Conservation (phyloP, 2,329 filamentous ascomycete genomes). For the Epichloe amarillans region DNA sequence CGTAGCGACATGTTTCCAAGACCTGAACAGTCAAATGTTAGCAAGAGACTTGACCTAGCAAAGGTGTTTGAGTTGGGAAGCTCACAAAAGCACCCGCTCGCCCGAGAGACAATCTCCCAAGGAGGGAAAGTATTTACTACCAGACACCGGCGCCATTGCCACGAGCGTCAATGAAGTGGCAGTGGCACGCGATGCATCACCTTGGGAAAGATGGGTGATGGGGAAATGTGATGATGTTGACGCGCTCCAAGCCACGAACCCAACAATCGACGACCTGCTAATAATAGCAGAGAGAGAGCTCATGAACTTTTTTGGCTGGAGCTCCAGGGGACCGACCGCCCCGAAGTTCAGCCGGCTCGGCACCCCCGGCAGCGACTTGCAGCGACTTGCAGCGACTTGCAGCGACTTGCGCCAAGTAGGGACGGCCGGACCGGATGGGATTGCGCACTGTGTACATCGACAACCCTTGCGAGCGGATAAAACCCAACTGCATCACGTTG, state of each 20-base stretch:
- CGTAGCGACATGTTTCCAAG: conserved; percentile 47
- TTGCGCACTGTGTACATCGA: neutral
- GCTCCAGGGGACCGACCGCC: conserved; percentile 8
- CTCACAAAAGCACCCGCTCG: conserved; percentile 68
- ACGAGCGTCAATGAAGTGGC: conserved; percentile 34
- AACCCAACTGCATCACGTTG: neutral
- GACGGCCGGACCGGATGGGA: neutral
- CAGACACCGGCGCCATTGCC: conserved; percentile 59
- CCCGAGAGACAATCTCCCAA: conserved; percentile 75
- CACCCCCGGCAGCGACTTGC: no score
- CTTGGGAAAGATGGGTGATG: conserved; percentile 10
- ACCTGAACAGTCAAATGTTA: conserved; percentile 26
- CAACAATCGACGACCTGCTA: no score
- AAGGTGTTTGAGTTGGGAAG: conserved; percentile 11
- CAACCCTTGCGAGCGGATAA: neutral
- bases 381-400: neutral
- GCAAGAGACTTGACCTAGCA: conserved; percentile 2
- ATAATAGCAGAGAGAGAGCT: no score
- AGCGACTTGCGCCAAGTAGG: neutral
- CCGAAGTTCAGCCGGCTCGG: conserved; percentile 15
- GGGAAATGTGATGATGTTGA: conserved; percentile 18
- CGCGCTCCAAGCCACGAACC: conserved; percentile 13
- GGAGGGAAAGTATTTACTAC: conserved; percentile 66
- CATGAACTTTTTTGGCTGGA: conserved; percentile 14
- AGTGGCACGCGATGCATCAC: conserved; percentile 27